Base-by-base conservation (phyloP, 177 flowering plant species). In the Vitis hybrid region DNA sequence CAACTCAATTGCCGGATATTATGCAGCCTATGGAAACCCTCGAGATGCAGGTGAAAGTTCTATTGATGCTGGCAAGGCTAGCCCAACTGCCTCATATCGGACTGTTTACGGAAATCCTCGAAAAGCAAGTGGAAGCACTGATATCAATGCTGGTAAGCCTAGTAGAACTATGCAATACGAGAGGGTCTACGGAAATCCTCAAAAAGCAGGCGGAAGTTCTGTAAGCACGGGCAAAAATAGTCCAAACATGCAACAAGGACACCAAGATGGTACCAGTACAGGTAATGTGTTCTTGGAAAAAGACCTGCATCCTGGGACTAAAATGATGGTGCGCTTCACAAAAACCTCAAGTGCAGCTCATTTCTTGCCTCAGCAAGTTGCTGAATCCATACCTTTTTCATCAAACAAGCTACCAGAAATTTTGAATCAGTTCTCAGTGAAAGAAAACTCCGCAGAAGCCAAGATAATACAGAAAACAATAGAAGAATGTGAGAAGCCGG, bases 261-360 rank as follows among this genome's bases (percentile, higher is more conserved):
- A 81, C 79, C 21, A 67, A 79, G 24, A 24, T 24, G 24, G 24
- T 24, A 62, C 85, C 83, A 13, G 79, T 79, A 46, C 81, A 24
- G 24, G 4, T 35, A 35, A 35, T 74, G 41, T 85, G 79, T 90
- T 90, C 81, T 55, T 90, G 66, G 89, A 86, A 57, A 85, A 88
- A 55, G 85, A 85, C 70, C 0, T 88, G 65, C 30, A 63, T 17
- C 57, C 76, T 1, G 86, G 87, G 13, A 66, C 71, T 13, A 61
- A 68, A 1, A 84, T 84, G 85, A 80, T 64, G 71, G 27, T 83
- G 61, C 78, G 78, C 21, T 88, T 85, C 80, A 54, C 73, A 14
- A 75, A 70, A 61, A 70, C 20, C n/a, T 18, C 77, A 30, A 69
- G 72, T 27, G 41, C 32, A 41, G 77, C 83, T 9, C 64, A 81